A percentile compares a stretch with the other conserved stretches of the same genome.
These are phyloP conservation scores for Emericellopsis atlantica DNA, from an alignment of 2,329 filamentous ascomycete species.

Conservation along the genomic window DNA sequence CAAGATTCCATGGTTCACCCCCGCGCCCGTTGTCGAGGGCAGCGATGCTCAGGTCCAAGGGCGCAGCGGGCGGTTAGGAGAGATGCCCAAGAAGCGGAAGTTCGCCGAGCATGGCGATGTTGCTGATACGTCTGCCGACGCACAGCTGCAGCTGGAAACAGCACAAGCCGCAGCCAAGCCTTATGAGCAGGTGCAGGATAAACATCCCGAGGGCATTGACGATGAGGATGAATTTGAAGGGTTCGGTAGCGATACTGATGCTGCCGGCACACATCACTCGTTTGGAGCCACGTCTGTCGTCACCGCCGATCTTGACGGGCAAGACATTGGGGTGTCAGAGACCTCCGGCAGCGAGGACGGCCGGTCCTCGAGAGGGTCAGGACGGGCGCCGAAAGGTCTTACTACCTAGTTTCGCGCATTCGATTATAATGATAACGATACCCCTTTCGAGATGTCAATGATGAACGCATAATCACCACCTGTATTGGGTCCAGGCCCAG, in stretches of 20 bases:
- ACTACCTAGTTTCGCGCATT: too few relatives aligned
- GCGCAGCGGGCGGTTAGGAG: constrained; percentile 66
- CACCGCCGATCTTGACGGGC: constrained; percentile 18
- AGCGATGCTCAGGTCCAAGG: constrained; percentile 42
- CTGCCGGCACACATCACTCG: constrained; percentile 5
- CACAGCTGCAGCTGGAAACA: constrained; percentile 13
- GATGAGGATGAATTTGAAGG: constrained; percentile 24
- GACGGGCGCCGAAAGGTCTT: neutral
- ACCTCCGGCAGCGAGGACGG: neutral
- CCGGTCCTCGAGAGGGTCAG: neutral
- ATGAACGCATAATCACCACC: too few relatives aligned
- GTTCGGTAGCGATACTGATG: constrained; percentile 21
- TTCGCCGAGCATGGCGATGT: constrained; percentile 37
- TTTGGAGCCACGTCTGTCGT: constrained; percentile 18
- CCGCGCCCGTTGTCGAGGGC: constrained; percentile 52
- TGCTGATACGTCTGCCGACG: constrained; percentile 19
- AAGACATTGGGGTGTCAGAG: constrained; percentile 26
- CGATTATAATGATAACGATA: too few relatives aligned
- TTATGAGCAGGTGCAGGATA: constrained; percentile 19
- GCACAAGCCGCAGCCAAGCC: constrained; percentile 13
- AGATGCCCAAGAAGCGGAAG: constrained; percentile 77
- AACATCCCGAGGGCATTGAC: constrained; percentile 4
- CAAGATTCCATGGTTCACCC: constrained; percentile 92
- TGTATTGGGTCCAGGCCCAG: too few relatives aligned
- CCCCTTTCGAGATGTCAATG: too few relatives aligned